Evolutionary conservation across 2,329 filamentous ascomycete genomes (phyloP).

Genomic region (Magnaporthiopsis rhizophila): DNA sequence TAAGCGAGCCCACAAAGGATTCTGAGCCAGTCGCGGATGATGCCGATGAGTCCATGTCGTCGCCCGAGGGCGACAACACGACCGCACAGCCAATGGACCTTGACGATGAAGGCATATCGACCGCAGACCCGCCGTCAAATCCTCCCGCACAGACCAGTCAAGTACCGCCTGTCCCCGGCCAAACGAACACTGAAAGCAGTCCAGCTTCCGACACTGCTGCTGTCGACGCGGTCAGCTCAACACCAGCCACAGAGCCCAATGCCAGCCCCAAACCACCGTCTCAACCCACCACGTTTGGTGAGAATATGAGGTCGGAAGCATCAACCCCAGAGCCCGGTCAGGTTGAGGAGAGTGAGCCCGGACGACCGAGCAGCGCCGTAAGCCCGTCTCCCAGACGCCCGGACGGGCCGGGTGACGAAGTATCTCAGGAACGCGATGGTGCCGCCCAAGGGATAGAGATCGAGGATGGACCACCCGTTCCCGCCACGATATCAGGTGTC

Average conservation of each 20-base stretch:
- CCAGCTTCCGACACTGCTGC: background rate
- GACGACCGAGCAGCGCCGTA: background rate
- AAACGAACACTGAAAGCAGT: background rate
- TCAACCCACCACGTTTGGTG: background rate
- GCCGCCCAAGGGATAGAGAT: conserved; percentile 12
- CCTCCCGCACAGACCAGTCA: background rate
- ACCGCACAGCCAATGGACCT: background rate
- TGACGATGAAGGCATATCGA: background rate
- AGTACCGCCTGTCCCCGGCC: background rate
- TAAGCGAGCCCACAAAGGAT: background rate
- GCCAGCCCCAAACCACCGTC: background rate
- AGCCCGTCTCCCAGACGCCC: background rate
- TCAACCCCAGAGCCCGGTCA: conserved; percentile 5
- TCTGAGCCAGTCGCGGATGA: background rate
- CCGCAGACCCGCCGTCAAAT: background rate
- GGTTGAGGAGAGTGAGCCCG: conserved; percentile 9
- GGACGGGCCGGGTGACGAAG: conserved; percentile 10
- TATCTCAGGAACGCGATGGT: conserved; percentile 7
- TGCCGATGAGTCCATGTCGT: background rate
- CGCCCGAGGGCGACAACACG: background rate
- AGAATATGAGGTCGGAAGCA: background rate
- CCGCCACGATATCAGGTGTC: conserved; percentile 24
- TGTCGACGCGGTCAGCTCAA: background rate
- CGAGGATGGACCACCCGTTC: conserved; percentile 13
- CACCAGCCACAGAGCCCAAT: background rate